Evolutionary conservation across 768 basidiomycete genomes (phyloP), one percentile per base, ranked within the genome.

Genomic region (Russula abietina): DNA sequence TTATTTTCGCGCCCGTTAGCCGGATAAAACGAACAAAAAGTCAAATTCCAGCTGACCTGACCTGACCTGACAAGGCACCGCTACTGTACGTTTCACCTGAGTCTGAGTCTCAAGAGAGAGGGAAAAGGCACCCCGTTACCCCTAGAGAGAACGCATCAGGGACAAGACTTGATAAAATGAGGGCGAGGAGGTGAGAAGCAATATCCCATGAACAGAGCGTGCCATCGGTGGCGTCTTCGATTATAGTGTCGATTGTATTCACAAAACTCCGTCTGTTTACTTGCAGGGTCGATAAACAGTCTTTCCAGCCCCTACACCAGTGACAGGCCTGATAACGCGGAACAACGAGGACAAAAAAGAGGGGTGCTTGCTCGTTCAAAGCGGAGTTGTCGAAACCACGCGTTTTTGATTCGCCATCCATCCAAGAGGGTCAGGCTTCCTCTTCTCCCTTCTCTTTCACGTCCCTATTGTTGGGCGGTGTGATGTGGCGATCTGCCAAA

Each of bases 221-320:
- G 12, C 36, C 36, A 28, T 53, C 36, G 32, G 60, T 61, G 60
- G 60, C 60, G 60, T 22, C 60, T 54, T 46, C 53, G 26, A 46
- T 55, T 48, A 39, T 38, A 30, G 45, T 26, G 51, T 48, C 36
- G 45, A 61, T 55, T 28, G 36, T 24, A 55, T 55, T 12, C 28
- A 39, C 32, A 22, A 49, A 32, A 8, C 33, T 16, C 43, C 53
- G 11, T 60, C n/a, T 19, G 43, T 45, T 45, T 11, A 36, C 36
- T 36, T 45, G 53, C 45, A 49, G 14, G 12, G 30, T 26, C 39
- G 50, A 41, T 39, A 22, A 36, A 59, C 14, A 2, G 24, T n/a
- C 17, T 26, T 28, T 32, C 59, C 36, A 53, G 43, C 33, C 43
- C 14, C 12, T 19, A 3, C 45, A 38, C 26, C 2, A 3, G 33